Evolutionary conservation across 331 rosid genomes (phyloP), one percentile per base, ranked within the genome.

Genomic region (Quercus phellos): DNA sequence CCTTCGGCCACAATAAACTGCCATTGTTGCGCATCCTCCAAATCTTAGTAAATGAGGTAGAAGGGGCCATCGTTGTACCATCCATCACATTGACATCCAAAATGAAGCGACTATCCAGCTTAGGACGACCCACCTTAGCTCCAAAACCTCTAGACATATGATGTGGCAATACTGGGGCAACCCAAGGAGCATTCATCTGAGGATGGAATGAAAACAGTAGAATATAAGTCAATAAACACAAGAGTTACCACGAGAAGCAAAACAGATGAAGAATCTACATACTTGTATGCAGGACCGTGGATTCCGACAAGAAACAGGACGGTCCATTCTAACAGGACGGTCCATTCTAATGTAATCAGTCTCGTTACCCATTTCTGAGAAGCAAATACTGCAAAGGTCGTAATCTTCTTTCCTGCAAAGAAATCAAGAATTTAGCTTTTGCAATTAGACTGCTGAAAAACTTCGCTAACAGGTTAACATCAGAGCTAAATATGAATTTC

Each of bases 1-100:
- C 97, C 50, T 56, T 81, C 46, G 93, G 97, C 99, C 99, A 95
- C 38, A 69, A 73, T 51, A 67, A 2, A 74, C 85, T 53, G 58
- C 99, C 99, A 66, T 51, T 90, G 85, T 95, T 95, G 35, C 86
- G 88, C 93, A 95, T 84, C 83, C 92, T 87, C 98, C 99, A 95
- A 77, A 93, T 91, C 87, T 95, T 95, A 74, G 96, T 95, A 78
- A 95, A 93, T 72, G 86, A 80, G 42, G 96, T 90, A 60, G 85
- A 78, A 61, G 99, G 98, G 74, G 94, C 83, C 90, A 95, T 91
- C 72, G 88, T 51, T 18, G 99, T 93, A 69, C 91, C 94, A 79
- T 95, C 99, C 29, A 85, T 51, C 51, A 95, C 91, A 77, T 89
- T 92, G 26, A 94, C 95, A 83, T 92, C 97, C 71, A 85, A 70